Evolutionary conservation across 345 rosid genomes (phyloP).

Genomic region (Lumnitzera racemosa): DNA sequence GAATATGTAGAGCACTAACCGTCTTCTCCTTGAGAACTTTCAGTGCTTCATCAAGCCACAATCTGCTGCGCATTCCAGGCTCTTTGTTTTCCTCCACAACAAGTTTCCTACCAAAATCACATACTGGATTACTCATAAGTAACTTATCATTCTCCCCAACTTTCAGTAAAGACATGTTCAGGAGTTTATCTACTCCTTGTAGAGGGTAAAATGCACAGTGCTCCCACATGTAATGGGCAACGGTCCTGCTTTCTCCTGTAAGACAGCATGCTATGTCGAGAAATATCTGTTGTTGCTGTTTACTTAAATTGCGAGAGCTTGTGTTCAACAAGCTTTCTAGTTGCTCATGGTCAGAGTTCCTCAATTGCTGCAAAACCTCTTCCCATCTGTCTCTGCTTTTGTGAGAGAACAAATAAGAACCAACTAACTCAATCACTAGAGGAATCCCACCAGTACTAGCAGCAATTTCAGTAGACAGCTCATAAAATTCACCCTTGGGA

Average conservation of each 20-base stretch:
- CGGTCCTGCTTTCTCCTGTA: not conserved
- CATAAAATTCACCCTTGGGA: not conserved
- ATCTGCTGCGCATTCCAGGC: not conserved
- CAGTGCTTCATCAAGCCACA: no score
- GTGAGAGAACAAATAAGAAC: not conserved
- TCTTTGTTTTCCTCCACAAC: not conserved
- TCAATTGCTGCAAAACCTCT: not conserved
- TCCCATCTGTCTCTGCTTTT: not conserved
- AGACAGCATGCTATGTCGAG: slow-evolving; percentile 10
- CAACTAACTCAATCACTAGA: not conserved
- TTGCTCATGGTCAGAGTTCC: not conserved
- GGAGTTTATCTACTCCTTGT: not conserved
- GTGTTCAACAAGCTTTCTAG: slow-evolving; percentile 2
- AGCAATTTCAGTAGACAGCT: not conserved
- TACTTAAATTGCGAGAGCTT: slow-evolving; percentile 9
- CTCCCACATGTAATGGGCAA: not conserved
- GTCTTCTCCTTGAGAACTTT: no score
- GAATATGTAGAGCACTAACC: no score
- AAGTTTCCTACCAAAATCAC: not conserved
- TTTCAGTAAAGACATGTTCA: slow-evolving; percentile 4
- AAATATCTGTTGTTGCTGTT: slow-evolving; percentile 7
- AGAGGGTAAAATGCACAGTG: slow-evolving; percentile 2
- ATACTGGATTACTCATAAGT: not conserved
- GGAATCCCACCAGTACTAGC: not conserved
- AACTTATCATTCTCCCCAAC: not conserved